These are phyloP conservation scores for Rhizopogon rudus DNA, from an alignment of 768 basidiomycete species.

Conservation along the genomic window DNA sequence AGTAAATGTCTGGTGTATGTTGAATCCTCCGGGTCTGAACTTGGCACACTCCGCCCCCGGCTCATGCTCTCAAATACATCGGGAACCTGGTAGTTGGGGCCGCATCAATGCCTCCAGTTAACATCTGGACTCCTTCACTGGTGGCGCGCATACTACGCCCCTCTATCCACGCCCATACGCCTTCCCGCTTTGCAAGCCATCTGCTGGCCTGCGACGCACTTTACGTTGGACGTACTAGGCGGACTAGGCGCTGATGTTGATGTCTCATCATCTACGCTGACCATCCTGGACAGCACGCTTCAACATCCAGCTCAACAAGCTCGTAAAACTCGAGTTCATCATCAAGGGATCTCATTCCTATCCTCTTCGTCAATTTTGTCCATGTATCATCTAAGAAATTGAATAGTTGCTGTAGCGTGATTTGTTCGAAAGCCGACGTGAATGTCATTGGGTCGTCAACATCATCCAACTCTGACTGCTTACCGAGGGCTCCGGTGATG, in stretches of 20 bases:
- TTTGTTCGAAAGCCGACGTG: too few species aligned
- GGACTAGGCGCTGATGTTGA: slow-evolving; percentile 17
- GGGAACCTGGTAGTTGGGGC: slow-evolving; percentile 15
- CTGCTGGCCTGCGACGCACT: slow-evolving; percentile 92
- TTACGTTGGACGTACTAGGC: slow-evolving; percentile 74
- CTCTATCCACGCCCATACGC: slow-evolving; percentile 83
- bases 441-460: too few species aligned
- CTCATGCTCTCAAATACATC: neutral
- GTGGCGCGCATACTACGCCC: slow-evolving; percentile 89
- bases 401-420: too few species aligned
- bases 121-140: slow-evolving; percentile 86
- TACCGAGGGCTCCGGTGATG: too few species aligned
- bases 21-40: slow-evolving; percentile 34
- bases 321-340: too few species aligned
- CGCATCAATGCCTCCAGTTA: slow-evolving; percentile 75
- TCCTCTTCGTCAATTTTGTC: too few species aligned
- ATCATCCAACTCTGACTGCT: too few species aligned
- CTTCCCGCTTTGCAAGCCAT: slow-evolving; percentile 91
- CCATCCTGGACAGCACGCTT: slow-evolving; percentile 21
- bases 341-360: too few species aligned
- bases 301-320: too few species aligned
- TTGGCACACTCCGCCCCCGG: slow-evolving; percentile 4
- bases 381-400: too few species aligned
- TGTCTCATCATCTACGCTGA: slow-evolving; percentile 1
- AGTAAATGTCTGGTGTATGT: slow-evolving; percentile 54